Conservation (phyloP, 805 yeast species). For the Ogataea ramenticola region DNA sequence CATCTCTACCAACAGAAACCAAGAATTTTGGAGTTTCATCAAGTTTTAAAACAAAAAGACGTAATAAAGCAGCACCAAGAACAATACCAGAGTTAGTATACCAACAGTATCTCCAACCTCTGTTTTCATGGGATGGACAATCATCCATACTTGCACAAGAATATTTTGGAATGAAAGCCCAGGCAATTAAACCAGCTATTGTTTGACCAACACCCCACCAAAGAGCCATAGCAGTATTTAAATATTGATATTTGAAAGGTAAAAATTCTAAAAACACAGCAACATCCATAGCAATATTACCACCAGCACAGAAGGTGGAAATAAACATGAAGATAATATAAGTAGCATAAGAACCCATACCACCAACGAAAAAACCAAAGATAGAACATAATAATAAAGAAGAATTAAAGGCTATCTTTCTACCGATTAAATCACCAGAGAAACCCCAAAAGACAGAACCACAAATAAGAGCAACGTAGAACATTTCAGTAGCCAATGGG, state of each 20-base stretch:
- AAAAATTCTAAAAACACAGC: constrained; percentile 46
- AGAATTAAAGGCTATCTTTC: constrained; percentile 43
- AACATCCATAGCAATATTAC: constrained; percentile 49
- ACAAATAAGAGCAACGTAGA: constrained; percentile 41
- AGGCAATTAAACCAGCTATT: constrained; percentile 41
- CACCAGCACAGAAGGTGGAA: constrained; percentile 43
- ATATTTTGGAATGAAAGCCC: constrained; percentile 47
- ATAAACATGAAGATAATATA: constrained; percentile 42
- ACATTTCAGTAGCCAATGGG: constrained; percentile 38
- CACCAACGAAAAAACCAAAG: constrained; percentile 49
- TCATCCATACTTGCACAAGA: constrained; percentile 36
- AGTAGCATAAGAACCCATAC: constrained; percentile 40
- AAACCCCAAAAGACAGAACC: constrained; percentile 56
- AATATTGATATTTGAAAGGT: constrained; percentile 43
- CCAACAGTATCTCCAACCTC: constrained; percentile 59
- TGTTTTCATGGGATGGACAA: constrained; percentile 39
- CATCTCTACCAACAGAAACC: constrained; percentile 45
- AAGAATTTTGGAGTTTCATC: constrained; percentile 52
- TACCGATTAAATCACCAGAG: constrained; percentile 47
- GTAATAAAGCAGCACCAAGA: constrained; percentile 37
- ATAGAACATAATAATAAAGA: constrained; percentile 41
- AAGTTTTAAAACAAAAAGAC: constrained; percentile 37
- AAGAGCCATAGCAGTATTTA: constrained; percentile 45
- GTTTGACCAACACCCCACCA: constrained; percentile 65
- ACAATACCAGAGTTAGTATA: constrained; percentile 49